Base-by-base conservation (phyloP, 179 eudicot genomes). In the Pouteria campechiana region DNA sequence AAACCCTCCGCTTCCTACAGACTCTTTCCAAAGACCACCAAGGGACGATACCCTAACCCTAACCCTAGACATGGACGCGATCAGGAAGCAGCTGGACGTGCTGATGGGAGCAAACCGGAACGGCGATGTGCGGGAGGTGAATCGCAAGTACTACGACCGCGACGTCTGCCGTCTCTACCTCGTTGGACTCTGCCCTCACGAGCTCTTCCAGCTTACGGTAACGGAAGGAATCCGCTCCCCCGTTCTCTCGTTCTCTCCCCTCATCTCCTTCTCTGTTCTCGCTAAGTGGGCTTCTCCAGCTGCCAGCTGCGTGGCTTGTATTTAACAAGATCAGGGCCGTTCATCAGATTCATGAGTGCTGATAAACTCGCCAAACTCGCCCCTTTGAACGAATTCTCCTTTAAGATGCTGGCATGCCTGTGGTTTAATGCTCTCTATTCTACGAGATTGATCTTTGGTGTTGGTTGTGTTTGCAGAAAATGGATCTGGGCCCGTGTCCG, bases 401-500 rank as follows among this genome's bases (percentile, higher is more conserved):
- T n/a, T n/a, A n/a, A n/a, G n/a, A n/a, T n/a, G n/a, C n/a, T n/a
- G n/a, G n/a, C n/a, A n/a, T n/a, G n/a, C n/a, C n/a, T n/a, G n/a
- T 28, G 22, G 20, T 44, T 18, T 44, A n/a, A n/a, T n/a, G n/a
- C n/a, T n/a, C n/a, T n/a, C n/a, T n/a, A n/a, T n/a, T n/a, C 22
- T 14, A 44, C 12, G 8, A 21, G 9, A 27, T 38, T 28, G 5
- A 17, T 17, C 19, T 1, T 17, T 32, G 29, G 3, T 14, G 14
- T 2, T 17, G 3, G 29, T 25, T 19, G 15, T 29, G 35, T 2
- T 20, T 54, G 18, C 67, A 86, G 98, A 90, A 90, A 82, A 86
- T 90, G 98, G 98, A 90, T 51, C 74, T 79, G 96, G 98, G 98
- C 29, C 84, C 95, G 7, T 90, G 98, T 60, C 82, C 98, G 1